A percentile compares a stretch with the other conserved stretches of the same genome.
Conservation (phyloP, 1,284 basidiomycete genomes). For the Tremellales sp. region DNA sequence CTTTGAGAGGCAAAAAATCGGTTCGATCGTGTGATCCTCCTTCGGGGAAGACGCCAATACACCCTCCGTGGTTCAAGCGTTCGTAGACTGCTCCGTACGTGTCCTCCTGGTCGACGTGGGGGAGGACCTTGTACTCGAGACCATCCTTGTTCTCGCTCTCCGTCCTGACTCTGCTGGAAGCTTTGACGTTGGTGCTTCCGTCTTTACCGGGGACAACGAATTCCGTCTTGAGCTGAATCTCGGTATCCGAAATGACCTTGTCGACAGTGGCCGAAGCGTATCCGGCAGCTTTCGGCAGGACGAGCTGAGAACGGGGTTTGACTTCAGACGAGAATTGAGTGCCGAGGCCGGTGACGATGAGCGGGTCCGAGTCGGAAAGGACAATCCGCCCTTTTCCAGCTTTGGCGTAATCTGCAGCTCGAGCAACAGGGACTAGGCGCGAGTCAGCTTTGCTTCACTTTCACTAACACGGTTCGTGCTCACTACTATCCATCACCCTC, state of each 20-base stretch:
- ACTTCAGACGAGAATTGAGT: slow-evolving; percentile 80
- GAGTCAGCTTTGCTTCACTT: not conserved
- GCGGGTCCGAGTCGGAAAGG: slow-evolving; percentile 70
- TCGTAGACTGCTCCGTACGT: slow-evolving; percentile 96
- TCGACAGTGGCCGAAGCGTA: slow-evolving; percentile 78
- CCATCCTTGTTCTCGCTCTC: slow-evolving; percentile 58
- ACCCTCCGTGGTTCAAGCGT: slow-evolving; percentile 77
- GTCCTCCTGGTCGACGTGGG: slow-evolving; percentile 84
- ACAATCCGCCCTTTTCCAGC: slow-evolving; percentile 70
- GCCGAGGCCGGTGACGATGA: slow-evolving; percentile 68
- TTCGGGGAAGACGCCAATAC: slow-evolving; percentile 95
- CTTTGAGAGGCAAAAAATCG: slow-evolving; percentile 89
- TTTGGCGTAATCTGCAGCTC: slow-evolving; percentile 85
- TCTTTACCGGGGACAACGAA: slow-evolving; percentile 55
- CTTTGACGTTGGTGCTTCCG: slow-evolving; percentile 61
- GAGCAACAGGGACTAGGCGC: slow-evolving; percentile 86
- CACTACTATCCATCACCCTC: slow-evolving; percentile 84
- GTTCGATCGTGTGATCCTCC: slow-evolving; percentile 95
- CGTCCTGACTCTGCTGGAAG: slow-evolving; percentile 64
- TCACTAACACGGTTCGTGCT: slow-evolving; percentile 44
- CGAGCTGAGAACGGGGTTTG: slow-evolving; percentile 74
- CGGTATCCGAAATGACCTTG: slow-evolving; percentile 85
- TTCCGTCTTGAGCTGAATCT: slow-evolving; percentile 77
- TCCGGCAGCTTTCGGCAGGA: slow-evolving; percentile 78
- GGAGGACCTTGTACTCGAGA: slow-evolving; percentile 69